A percentile compares a stretch with the other conserved stretches of the same genome.
phyloP scores from a whole-genome alignment of 2,329 filamentous ascomycete species.

The Diplodia seriata region DNA sequence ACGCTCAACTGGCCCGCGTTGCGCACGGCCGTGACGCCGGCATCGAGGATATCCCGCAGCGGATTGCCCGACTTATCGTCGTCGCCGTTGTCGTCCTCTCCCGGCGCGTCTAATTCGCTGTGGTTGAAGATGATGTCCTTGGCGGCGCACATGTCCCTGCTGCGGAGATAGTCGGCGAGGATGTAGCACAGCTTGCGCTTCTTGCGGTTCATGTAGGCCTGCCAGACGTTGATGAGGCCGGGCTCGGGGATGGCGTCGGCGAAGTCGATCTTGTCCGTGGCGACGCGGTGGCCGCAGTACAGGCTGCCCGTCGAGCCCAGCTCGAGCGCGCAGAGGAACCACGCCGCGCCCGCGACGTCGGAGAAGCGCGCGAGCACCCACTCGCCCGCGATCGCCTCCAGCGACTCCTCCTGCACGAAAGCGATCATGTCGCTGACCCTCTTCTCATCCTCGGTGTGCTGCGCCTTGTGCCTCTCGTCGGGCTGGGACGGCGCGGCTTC shows the following conservation, averaged over 20 bases:
- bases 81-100: not conserved
- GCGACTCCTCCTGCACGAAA: not conserved
- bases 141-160: not conserved
- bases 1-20: not conserved
- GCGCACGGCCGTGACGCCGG: not conserved
- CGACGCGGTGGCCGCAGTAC: constrained; percentile 3
- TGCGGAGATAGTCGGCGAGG: not conserved
- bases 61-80: not conserved
- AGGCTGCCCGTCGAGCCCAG: not conserved
- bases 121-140: not conserved
- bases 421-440: constrained; percentile 7
- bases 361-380: constrained; percentile 8
- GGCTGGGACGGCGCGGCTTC: not conserved
- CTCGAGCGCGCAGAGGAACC: constrained; percentile 13
- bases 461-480: not conserved
- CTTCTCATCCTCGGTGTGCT: constrained; percentile 2
- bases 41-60: not conserved
- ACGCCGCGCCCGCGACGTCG: not conserved
- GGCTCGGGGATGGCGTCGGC: constrained; percentile 12
- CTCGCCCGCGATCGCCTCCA: not conserved
- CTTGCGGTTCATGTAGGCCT: constrained; percentile 10
- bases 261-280: constrained; percentile 16
- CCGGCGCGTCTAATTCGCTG: not conserved
- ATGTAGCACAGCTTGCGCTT: constrained; percentile 16
- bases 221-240: not conserved